Evolutionary conservation across 2,329 filamentous ascomycete species (phyloP).

Genomic region (Claviceps sp.): DNA sequence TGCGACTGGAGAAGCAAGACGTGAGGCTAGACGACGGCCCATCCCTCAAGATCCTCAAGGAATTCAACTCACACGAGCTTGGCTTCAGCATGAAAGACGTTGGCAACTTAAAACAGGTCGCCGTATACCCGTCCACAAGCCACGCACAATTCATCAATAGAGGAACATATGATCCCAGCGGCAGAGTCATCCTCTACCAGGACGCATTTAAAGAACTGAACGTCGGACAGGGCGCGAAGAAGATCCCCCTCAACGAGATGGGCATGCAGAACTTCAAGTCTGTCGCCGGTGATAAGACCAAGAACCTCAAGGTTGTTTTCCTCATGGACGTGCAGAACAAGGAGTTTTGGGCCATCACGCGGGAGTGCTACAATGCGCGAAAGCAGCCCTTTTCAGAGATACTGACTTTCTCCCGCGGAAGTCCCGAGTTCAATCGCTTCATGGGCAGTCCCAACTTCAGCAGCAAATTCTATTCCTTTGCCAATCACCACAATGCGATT

Average conservation of each 20-base stretch:
- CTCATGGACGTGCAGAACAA: conserved; percentile 2
- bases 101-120: not conserved
- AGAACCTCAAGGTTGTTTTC: not conserved
- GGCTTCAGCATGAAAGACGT: not conserved
- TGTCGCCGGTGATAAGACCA: not conserved
- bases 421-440: not conserved
- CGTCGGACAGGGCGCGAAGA: not conserved
- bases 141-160: not conserved
- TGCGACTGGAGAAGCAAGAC: not conserved
- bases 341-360: conserved; percentile 2
- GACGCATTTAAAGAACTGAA: not conserved
- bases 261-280: conserved; percentile 1
- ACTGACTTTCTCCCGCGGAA: not conserved
- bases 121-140: not conserved
- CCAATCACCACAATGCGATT: not conserved
- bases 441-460: conserved; percentile 1
- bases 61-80: not conserved
- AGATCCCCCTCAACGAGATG: conserved; percentile 1
- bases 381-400: not conserved
- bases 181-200: not conserved
- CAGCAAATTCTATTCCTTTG: conserved; percentile 1
- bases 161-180: not conserved
- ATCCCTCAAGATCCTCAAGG: not conserved
- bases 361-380: not conserved
- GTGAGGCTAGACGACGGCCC: not conserved